These are phyloP conservation scores for Flaveria ramosissima DNA, from an alignment of 129 eudicot genomes.

Conservation along the genomic window DNA sequence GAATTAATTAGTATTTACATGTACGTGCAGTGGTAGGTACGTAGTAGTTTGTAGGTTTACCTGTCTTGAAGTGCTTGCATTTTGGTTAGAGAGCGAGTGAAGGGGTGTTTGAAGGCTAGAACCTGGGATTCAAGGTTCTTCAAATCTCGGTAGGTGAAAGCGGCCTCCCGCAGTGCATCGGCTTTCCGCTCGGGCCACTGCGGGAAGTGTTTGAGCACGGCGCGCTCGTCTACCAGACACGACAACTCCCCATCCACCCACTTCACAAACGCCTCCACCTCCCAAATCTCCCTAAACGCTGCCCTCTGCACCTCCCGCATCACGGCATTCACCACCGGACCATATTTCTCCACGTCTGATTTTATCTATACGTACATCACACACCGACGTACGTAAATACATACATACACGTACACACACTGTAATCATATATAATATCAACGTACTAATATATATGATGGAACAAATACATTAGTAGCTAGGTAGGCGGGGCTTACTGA, in stretches of 20 bases:
- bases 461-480: too few species aligned
- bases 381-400: too few species aligned
- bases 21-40: too few species aligned
- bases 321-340: conserved; percentile 51
- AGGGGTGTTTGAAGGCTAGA: conserved; percentile 40
- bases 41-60: conserved; percentile 34
- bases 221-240: conserved; percentile 81
- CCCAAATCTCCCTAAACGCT: conserved; percentile 65
- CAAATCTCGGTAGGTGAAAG: conserved; percentile 68
- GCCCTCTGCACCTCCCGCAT: conserved; percentile 62
- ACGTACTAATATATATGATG: too few species aligned
- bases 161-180: conserved; percentile 85
- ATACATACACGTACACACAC: too few species aligned
- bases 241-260: conserved; percentile 85
- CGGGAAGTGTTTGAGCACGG: conserved; percentile 77
- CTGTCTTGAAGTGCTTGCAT: conserved; percentile 81
- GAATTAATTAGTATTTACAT: too few species aligned
- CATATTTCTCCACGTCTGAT: conserved; percentile 85
- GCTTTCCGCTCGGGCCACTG: conserved; percentile 81
- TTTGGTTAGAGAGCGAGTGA: conserved; percentile 53
- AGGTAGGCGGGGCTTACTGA: conserved; percentile 50
- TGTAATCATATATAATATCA: too few species aligned
- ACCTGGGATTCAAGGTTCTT: conserved; percentile 67
- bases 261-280: conserved; percentile 78
- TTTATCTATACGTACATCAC: too few species aligned